Base-by-base conservation (phyloP, 345 rosid genomes). In the Clausena lansium region DNA sequence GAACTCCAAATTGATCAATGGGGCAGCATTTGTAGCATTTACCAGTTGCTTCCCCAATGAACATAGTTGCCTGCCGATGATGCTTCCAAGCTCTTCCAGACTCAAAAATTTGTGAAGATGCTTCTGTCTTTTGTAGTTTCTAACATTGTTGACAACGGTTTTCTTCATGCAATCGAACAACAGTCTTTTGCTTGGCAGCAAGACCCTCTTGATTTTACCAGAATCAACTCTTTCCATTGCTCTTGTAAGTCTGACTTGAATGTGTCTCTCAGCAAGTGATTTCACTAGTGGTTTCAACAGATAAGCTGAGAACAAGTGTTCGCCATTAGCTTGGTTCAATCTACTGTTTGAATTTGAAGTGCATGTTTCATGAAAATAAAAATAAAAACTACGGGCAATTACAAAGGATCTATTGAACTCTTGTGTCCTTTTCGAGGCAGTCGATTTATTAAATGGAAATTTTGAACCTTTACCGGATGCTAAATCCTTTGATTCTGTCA, bases 21-120 rank as follows among this genome's bases (percentile, higher is more conserved):
- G 65, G 33, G 22, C 38, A 66, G 63, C 67, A 24, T 63, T 74
- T 57, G 30, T 70, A 50, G 55, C 19, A 38, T 52, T 19, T 80
- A 10, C 25, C 41, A 28, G 68, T 38, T 63, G 67, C 71, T 72
- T 77, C 69, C 68, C 78, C 77, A 74, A 35, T 25, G 84, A 69
- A 60, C 45, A 50, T 11, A 55, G 70, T 59, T 82, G 67, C 66
- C 60, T 41, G n/a, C 32, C 25, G 59, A 67, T 74, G 63, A 62
- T 76, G 57, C 72, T 86, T 61, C 75, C 85, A 58, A 70, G 73
- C 54, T 78, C 80, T 59, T 79, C 47, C 17, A 38, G 58, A 59
- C 59, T 54, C 39, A 63, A 47, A 45, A 80, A 41, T 67, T 68
- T 75, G 27, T 75, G 69, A 77, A 35, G 15, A 45, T 63, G 11